Evolutionary conservation across 345 rosid genomes (phyloP).

Genomic region (Eucalyptus pauciflora): DNA sequence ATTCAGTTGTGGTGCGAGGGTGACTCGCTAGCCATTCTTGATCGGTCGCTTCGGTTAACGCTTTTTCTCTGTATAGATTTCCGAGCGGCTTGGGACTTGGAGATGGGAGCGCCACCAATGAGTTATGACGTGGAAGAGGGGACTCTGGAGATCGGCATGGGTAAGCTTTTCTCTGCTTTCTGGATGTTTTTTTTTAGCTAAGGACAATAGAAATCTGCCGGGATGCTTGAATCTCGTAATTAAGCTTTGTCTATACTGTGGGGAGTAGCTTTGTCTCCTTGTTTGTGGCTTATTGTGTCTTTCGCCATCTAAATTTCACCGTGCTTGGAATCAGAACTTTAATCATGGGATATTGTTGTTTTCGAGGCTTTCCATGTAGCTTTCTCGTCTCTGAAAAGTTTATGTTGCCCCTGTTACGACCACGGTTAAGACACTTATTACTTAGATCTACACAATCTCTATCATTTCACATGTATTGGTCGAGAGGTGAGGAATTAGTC

Average conservation of each 20-base stretch:
- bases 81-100: not conserved
- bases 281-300: not conserved
- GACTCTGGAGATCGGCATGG: slow-evolving; percentile 83
- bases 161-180: slow-evolving; percentile 12
- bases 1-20: not conserved
- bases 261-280: not conserved
- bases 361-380: too few species aligned
- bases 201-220: not conserved
- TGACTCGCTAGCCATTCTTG: not conserved
- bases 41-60: not conserved
- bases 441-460: too few species aligned
- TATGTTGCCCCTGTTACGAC: too few species aligned
- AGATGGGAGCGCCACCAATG: slow-evolving; percentile 33
- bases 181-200: not conserved
- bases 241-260: not conserved
- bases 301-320: not conserved
- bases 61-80: not conserved
- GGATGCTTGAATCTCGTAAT: not conserved
- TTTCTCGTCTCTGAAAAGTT: too few species aligned
- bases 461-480: too few species aligned
- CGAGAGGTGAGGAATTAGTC: too few species aligned
- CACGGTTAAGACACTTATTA: too few species aligned
- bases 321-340: not conserved
- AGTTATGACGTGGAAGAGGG: slow-evolving; percentile 49
- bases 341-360: too few species aligned